Conservation (phyloP, 768 basidiomycete species). For the Butyriboletus loyo region DNA sequence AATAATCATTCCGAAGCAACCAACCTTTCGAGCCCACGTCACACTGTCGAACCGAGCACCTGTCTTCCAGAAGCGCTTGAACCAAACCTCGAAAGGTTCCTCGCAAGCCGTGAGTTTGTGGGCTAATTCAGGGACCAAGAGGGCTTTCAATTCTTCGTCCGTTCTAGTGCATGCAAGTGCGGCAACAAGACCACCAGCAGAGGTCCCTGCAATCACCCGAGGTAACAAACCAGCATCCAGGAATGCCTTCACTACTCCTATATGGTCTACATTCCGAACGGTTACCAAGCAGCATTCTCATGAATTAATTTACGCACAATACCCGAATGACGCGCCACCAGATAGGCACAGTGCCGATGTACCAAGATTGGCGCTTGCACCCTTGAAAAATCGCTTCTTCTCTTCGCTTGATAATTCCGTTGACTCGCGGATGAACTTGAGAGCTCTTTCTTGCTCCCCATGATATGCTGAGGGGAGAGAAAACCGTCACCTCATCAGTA, state of each 20-base stretch:
- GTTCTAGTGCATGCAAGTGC: conserved; percentile 82
- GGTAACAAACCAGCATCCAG: conserved; percentile 84
- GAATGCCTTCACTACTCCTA: conserved; percentile 91
- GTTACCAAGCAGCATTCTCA: background rate
- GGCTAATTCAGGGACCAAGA: conserved; percentile 83
- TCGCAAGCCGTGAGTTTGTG: conserved; percentile 79
- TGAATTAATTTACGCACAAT: conserved; percentile 53
- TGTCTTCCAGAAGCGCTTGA: conserved; percentile 71
- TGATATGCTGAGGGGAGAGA: conserved; percentile 62
- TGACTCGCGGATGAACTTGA: conserved; percentile 74
- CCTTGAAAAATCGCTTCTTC: conserved; percentile 90
- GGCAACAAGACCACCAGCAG: conserved; percentile 82
- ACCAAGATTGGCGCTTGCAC: conserved; percentile 85
- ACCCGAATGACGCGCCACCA: conserved; percentile 95
- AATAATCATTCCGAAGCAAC: conserved; percentile 5
- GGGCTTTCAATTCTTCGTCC: conserved; percentile 74
- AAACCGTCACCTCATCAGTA: background rate
- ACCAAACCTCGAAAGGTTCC: conserved; percentile 70
- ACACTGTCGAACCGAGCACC: conserved; percentile 96
- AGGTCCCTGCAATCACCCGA: conserved; percentile 91
- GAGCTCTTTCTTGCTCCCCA: conserved; percentile 69
- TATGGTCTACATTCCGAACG: conserved; percentile 55
- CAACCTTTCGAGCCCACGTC: conserved; percentile 85
- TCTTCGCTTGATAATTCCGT: conserved; percentile 77
- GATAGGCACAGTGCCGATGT: conserved; percentile 90